A percentile compares a stretch with the other conserved stretches of the same genome.
These are phyloP conservation scores for Claviceps capensis DNA, from an alignment of 2,329 filamentous ascomycete species.

Conservation along the genomic window DNA sequence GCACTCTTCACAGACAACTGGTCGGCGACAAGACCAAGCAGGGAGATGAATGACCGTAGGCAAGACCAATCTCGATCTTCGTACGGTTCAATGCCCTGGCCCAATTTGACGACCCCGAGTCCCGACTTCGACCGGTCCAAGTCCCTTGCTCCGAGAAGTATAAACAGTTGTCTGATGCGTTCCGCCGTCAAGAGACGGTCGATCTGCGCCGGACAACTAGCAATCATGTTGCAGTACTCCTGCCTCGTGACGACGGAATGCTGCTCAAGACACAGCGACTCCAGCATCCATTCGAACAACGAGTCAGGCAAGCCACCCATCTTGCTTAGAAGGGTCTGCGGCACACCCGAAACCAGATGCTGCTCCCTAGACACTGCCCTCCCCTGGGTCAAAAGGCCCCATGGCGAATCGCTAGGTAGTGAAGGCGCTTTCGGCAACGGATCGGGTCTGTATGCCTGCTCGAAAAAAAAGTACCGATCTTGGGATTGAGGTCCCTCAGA, in stretches of 20 bases:
- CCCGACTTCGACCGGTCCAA: slow-evolving; percentile 25
- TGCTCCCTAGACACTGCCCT: slow-evolving; percentile 34
- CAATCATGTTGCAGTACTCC: slow-evolving; percentile 46
- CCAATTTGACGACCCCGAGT: slow-evolving; percentile 11
- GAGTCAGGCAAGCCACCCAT: slow-evolving; percentile 41
- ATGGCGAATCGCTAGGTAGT: slow-evolving; percentile 24
- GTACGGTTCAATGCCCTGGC: slow-evolving; percentile 14
- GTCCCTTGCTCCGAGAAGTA: slow-evolving; percentile 36
- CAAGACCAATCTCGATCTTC: slow-evolving; percentile 31
- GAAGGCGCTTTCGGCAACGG: slow-evolving; percentile 15
- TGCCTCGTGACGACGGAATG: slow-evolving; percentile 38
- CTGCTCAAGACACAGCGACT: slow-evolving; percentile 41
- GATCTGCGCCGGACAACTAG: slow-evolving; percentile 29
- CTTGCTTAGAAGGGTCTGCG: slow-evolving; percentile 33
- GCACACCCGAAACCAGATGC: slow-evolving; percentile 47
- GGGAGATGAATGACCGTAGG: slow-evolving; percentile 28
- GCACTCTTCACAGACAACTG: slow-evolving; percentile 21
- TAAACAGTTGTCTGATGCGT: slow-evolving; percentile 40
- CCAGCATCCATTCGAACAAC: slow-evolving; percentile 51
- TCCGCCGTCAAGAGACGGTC: slow-evolving; percentile 29
- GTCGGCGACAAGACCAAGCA: slow-evolving; percentile 25
- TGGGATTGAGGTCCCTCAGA: slow-evolving; percentile 25
- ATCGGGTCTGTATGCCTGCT: slow-evolving; percentile 16
- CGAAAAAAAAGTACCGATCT: slow-evolving; percentile 37
- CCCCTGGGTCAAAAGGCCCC: slow-evolving; percentile 35